Percentiles rank a stretch among this genome's conserved stretches.
phyloP scores from a whole-genome alignment of 257 asterid genomes.

The Plantago major region DNA sequence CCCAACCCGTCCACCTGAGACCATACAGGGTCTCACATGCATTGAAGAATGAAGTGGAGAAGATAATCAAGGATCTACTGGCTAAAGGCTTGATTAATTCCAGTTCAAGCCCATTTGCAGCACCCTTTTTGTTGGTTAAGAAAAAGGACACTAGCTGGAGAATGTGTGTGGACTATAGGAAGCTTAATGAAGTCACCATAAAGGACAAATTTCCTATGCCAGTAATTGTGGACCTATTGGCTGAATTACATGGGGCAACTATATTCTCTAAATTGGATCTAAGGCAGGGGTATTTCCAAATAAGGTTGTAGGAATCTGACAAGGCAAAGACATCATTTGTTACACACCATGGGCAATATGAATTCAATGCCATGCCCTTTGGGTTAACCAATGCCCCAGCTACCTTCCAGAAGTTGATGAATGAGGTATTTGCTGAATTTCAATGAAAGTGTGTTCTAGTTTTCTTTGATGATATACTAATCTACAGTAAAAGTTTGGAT shows the following conservation, averaged over 20 bases:
- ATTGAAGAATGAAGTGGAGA: neutral
- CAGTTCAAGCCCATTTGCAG: neutral
- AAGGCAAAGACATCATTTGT: neutral
- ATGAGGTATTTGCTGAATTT: neutral
- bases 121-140: neutral
- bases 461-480: conserved; percentile 1
- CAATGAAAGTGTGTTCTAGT: neutral
- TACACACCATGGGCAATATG: conserved; percentile 8
- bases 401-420: conserved; percentile 1
- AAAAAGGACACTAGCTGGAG: neutral
- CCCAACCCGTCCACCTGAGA: neutral
- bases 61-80: neutral
- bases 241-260: neutral
- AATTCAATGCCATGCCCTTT: too few species aligned
- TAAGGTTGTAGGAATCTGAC: neutral
- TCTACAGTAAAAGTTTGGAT: neutral
- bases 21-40: neutral
- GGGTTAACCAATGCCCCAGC: neutral
- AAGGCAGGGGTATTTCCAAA: conserved; percentile 2
- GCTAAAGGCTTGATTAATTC: neutral
- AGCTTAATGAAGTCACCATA: neutral
- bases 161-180: neutral
- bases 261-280: too few species aligned
- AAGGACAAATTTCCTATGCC: conserved; percentile 12
- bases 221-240: conserved; percentile 1